A percentile compares a stretch with the other conserved stretches of the same genome.
Evolutionary conservation across 192 early-diverging fungal genomes (phyloP).

Genomic region (Coemansia sp.): DNA sequence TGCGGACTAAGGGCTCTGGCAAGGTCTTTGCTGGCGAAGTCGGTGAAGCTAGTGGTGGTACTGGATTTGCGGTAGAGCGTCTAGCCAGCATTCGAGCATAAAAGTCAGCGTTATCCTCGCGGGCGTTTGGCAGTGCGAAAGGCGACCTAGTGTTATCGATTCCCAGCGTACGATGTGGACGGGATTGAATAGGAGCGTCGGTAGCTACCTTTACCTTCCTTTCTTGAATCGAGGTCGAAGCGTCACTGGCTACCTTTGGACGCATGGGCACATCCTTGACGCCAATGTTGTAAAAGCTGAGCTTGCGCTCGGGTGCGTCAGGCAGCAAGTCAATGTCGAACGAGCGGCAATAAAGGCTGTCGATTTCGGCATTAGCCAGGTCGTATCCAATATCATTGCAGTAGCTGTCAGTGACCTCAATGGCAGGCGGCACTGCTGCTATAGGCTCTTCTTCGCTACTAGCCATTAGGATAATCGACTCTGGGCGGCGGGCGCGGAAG

Average conservation of each 20-base stretch:
- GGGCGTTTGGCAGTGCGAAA: constrained; percentile 28
- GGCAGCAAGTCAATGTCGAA: constrained; percentile 52
- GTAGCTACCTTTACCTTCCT: not conserved
- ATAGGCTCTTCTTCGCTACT: constrained; percentile 12
- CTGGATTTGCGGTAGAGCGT: constrained; percentile 11
- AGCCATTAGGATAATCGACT: constrained; percentile 15
- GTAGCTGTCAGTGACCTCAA: constrained; percentile 31
- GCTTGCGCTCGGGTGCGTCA: constrained; percentile 39
- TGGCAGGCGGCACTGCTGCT: not conserved
- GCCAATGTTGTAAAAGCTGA: constrained; percentile 41
- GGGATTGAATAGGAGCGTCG: not conserved
- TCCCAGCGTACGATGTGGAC: constrained; percentile 5
- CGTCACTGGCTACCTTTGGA: not conserved
- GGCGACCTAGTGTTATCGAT: not conserved
- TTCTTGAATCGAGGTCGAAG: no score
- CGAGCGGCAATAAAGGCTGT: constrained; percentile 33
- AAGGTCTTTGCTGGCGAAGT: constrained; percentile 5
- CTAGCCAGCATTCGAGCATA: constrained; percentile 34
- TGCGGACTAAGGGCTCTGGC: not conserved
- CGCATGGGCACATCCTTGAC: constrained; percentile 23
- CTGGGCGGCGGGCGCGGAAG: constrained; percentile 25
- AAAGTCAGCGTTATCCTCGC: constrained; percentile 25
- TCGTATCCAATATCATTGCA: constrained; percentile 43
- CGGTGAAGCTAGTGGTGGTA: not conserved
- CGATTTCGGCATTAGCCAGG: constrained; percentile 27